Evolutionary conservation across 2,329 filamentous ascomycete species (phyloP).

Genomic region (Sporothrix curviconia): DNA sequence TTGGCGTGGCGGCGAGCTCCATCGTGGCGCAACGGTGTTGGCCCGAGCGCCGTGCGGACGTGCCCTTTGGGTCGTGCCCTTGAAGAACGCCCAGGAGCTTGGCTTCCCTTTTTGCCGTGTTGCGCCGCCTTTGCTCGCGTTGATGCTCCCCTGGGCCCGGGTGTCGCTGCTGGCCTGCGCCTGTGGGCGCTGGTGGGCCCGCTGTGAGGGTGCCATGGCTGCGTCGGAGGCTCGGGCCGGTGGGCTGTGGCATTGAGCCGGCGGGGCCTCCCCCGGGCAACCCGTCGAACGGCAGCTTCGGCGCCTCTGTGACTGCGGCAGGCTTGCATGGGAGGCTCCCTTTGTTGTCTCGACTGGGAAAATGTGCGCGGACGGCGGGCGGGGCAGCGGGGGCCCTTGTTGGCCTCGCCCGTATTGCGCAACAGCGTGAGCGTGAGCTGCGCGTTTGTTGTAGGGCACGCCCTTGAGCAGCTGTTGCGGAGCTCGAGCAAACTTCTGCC

Average conservation of each 20-base stretch:
- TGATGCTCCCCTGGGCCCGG: constrained; percentile 40
- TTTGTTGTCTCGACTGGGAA: no score
- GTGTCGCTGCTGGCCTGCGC: constrained; percentile 29
- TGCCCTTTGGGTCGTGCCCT: constrained; percentile 61
- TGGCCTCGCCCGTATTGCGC: constrained; percentile 73
- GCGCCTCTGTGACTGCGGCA: constrained; percentile 34
- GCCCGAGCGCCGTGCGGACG: constrained; percentile 67
- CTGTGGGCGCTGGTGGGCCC: no score
- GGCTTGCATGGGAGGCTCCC: constrained; percentile 33
- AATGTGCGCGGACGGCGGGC: constrained; percentile 32
- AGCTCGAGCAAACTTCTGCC: constrained; percentile 70
- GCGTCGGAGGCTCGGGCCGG: constrained; percentile 60
- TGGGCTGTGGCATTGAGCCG: constrained; percentile 52
- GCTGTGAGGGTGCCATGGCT: no score
- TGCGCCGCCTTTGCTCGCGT: constrained; percentile 37
- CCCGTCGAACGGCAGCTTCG: constrained; percentile 45
- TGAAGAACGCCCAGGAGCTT: constrained; percentile 61
- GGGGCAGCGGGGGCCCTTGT: constrained; percentile 67
- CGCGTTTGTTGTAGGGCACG: constrained; percentile 78
- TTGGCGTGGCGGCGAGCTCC: constrained; percentile 56
- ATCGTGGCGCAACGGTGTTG: constrained; percentile 65
- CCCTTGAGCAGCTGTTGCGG: constrained; percentile 67
- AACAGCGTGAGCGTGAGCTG: constrained; percentile 76
- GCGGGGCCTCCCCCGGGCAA: no score
- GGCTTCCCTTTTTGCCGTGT: constrained; percentile 34